Evolutionary conservation across 1,284 basidiomycete species (phyloP), one percentile per base, ranked within the genome.

Genomic region (Coniophora puteana): DNA sequence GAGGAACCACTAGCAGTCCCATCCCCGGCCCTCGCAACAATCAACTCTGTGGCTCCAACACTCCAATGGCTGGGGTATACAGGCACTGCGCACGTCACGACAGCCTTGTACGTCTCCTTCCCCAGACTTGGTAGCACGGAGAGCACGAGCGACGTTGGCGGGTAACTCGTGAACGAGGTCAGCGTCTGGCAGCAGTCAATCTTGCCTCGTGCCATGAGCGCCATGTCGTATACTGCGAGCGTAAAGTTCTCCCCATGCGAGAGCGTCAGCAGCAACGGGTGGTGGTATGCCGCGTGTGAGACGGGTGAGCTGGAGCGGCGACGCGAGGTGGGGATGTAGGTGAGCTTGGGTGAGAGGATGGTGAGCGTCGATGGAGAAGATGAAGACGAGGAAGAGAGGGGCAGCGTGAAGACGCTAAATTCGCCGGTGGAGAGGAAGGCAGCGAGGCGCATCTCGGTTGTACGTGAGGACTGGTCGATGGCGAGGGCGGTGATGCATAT

Each of bases 41-140:
- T 71, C 32, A 89, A 63, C 50, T 89, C 87, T 5, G 84, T 86
- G 4, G 75, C 78, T 20, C 83, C 84, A n/a, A 83, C 74, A 26
- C 81, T 80, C 84, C 86, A 90, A 54, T 90, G 87, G 8, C 68
- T 66, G 2, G 86, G 86, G 55, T 85, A 89, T 26, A 89, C 80
- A n/a, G 85, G 86, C 20, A 78, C 66, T 8, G 83, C 68, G 58
- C 88, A 88, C 10, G 80, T 74, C 48, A 90, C 61, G 17, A 89
- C 67, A 38, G 89, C 71, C 54, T 82, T 87, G 62, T 85, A 89
- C n/a, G 66, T 71, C 7, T 61, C 54, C 4, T 75, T 54, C n/a
- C n/a, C n/a, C n/a, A n/a, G n/a, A 4, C 78, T 69, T 20, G 76
- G 73, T 21, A 70, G 64, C 31, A 52, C 61, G 10, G 85, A 84